phyloP scores from a whole-genome alignment of 2,329 filamentous ascomycete species.

The Cladobotryum protrusum region DNA sequence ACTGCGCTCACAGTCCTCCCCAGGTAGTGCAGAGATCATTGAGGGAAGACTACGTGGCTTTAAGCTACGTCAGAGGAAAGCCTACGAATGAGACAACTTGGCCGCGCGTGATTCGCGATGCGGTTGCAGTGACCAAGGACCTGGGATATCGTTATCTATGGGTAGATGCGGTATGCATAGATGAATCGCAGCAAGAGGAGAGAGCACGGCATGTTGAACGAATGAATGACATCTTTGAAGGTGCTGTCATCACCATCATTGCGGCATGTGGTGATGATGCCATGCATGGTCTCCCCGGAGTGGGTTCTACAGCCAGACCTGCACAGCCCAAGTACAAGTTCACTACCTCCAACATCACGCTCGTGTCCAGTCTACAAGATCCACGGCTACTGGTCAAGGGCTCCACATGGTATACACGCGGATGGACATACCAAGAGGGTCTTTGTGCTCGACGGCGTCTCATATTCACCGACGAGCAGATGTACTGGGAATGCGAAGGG shows the following conservation, averaged over 20 bases:
- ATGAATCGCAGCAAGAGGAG: conserved; percentile 18
- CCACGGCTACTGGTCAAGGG: conserved; percentile 23
- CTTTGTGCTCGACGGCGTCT: conserved; percentile 30
- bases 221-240: conserved; percentile 34
- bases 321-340: conserved; percentile 27
- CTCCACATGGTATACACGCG: conserved; percentile 30
- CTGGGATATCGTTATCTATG: conserved; percentile 32
- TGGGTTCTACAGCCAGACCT: conserved; percentile 22
- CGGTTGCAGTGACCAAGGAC: conserved; percentile 23
- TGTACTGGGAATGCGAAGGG: conserved; percentile 35
- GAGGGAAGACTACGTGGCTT: conserved; percentile 24
- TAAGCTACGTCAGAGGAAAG: conserved; percentile 32
- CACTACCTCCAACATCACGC: conserved; percentile 24
- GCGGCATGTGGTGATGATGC: conserved; percentile 30
- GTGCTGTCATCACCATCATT: conserved; percentile 31
- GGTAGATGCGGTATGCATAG: conserved; percentile 33
- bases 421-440: conserved; percentile 36
- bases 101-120: conserved; percentile 27
- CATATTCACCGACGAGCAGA: conserved; percentile 33
- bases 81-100: conserved; percentile 18
- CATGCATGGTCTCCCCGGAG: conserved; percentile 29
- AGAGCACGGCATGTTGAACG: conserved; percentile 25
- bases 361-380: conserved; percentile 28
- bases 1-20: conserved; percentile 28
- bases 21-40: conserved; percentile 23